Percentiles rank a stretch among this genome's conserved stretches.
Evolutionary conservation across 2,329 filamentous ascomycete species (phyloP).

Genomic region (Aspergillus aculeatus): DNA sequence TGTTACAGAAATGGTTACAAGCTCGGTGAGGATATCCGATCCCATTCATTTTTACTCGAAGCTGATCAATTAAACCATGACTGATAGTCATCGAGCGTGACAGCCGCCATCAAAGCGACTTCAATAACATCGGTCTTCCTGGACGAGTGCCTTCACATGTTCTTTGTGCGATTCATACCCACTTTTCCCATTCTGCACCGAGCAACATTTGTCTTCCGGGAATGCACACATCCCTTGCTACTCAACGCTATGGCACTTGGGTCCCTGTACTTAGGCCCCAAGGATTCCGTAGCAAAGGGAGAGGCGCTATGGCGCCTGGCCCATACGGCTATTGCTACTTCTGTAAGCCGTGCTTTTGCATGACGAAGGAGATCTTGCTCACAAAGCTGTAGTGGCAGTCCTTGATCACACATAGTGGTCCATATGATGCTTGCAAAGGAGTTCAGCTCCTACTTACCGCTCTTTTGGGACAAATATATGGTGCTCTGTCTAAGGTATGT

Average conservation of each 20-base stretch:
- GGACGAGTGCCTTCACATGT: constrained; percentile 50
- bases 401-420: constrained; percentile 44
- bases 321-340: constrained; percentile 47
- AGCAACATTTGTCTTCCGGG: constrained; percentile 46
- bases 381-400: constrained; percentile 39
- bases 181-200: constrained; percentile 48
- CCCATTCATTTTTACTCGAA: neutral
- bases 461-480: constrained; percentile 46
- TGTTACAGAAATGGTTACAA: constrained; percentile 47
- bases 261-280: constrained; percentile 47
- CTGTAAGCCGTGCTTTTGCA: constrained; percentile 21
- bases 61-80: neutral
- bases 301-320: constrained; percentile 47
- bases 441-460: constrained; percentile 47
- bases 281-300: constrained; percentile 45
- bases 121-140: constrained; percentile 48
- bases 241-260: constrained; percentile 49
- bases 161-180: constrained; percentile 48
- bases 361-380: constrained; percentile 1
- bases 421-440: constrained; percentile 45
- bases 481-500: constrained; percentile 40
- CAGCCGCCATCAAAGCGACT: constrained; percentile 45
- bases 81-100: constrained; percentile 43
- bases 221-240: constrained; percentile 45
- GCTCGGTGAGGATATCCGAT: constrained; percentile 34